phyloP scores from a whole-genome alignment of 106 monocot species.

The Platanthera zijinensis region DNA sequence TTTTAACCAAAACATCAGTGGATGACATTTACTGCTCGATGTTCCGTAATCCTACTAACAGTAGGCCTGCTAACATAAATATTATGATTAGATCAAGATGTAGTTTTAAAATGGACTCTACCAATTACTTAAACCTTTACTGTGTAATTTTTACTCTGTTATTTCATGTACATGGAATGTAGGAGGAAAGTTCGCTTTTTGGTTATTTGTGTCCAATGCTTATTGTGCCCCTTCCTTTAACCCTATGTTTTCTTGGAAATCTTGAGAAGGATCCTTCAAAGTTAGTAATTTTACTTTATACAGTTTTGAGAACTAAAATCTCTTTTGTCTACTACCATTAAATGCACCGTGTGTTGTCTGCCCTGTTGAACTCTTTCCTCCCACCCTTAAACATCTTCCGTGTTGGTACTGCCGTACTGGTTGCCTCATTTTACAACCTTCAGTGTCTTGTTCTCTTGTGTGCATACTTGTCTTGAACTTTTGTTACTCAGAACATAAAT shows the following conservation, averaged over 20 bases:
- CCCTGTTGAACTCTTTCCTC: no score
- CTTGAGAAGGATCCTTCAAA: no score
- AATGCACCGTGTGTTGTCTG: background rate
- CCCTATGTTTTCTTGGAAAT: background rate
- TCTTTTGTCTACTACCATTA: background rate
- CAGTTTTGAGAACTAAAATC: background rate
- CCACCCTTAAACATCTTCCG: no score
- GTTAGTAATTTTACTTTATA: background rate
- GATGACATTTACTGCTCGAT: slow-evolving; percentile 1
- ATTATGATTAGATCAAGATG: background rate
- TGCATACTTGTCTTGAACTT: background rate
- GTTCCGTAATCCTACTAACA: background rate
- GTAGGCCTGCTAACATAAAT: background rate
- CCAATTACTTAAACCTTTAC: background rate
- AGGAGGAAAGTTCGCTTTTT: no score
- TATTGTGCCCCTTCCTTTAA: background rate
- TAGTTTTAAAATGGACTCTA: background rate
- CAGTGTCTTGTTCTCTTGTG: background rate
- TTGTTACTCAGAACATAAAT: background rate
- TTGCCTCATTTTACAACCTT: background rate
- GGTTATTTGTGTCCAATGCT: no score
- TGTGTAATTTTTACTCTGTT: background rate
- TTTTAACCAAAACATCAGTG: background rate
- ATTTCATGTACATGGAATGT: background rate
- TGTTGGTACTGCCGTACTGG: no score